These are phyloP conservation scores for Scutellaria galericulata DNA, from an alignment of 257 asterid species.

Conservation along the genomic window DNA sequence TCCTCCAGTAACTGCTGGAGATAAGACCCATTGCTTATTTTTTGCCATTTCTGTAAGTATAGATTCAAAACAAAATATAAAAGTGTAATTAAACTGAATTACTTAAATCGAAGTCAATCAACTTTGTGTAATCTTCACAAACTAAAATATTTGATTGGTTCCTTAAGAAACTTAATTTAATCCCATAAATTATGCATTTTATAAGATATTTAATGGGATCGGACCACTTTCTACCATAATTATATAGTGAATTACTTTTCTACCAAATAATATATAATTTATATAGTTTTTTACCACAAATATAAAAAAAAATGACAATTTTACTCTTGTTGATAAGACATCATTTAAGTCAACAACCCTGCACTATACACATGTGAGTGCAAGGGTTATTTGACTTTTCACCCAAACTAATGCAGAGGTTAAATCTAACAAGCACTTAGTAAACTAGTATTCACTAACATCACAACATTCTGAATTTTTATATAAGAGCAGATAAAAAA, in stretches of 20 bases:
- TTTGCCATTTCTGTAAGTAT: neutral
- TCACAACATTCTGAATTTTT: neutral
- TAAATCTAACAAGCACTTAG: neutral
- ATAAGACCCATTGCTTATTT: neutral
- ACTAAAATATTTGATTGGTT: neutral
- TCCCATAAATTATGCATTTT: neutral
- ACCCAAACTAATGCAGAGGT: neutral
- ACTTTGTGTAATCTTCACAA: neutral
- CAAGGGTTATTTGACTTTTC: no score
- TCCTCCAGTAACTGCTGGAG: constrained; percentile 4
- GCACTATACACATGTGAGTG: no score
- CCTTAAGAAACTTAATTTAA: neutral
- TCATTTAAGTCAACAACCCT: no score
- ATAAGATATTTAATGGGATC: neutral
- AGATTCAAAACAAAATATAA: constrained; percentile 1
- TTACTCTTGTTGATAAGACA: no score
- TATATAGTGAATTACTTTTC: no score
- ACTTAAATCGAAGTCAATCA: neutral
- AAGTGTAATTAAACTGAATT: neutral
- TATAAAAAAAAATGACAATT: no score
- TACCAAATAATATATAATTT: no score
- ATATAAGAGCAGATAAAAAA: constrained; percentile 5
- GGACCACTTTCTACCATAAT: no score
- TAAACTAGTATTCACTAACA: neutral
- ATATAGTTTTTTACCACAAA: no score